Evolutionary conservation across 768 basidiomycete species (phyloP), one percentile per base, ranked within the genome.

Genomic region (Fomitopsis serialis): DNA sequence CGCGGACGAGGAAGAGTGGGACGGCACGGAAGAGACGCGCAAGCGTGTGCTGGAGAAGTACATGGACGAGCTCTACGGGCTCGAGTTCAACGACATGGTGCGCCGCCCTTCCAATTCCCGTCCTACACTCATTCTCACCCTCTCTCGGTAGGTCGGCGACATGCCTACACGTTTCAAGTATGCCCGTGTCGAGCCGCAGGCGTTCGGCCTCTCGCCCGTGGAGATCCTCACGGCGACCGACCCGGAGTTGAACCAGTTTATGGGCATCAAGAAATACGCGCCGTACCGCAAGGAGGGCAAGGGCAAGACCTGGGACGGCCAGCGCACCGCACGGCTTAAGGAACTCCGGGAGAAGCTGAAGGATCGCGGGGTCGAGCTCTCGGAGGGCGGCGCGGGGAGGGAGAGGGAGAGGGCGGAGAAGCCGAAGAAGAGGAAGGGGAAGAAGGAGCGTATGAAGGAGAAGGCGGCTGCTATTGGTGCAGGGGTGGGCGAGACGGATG

Each of bases 71-170:
- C 75, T 98, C 40, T 87, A 94, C 66, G 85, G 78, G 34, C 76
- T 98, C 17, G 96, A 98, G 56, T 96, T 98, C 73, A 98, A 98
- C 68, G 95, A 96, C 62, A 81, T 98, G 75, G 95, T 94, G 55
- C 62, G 85, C 75, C 42, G 29, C 29, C 29, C 11, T 42, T 48
- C 42, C 32, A n/a, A n/a, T n/a, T 52, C 42, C 50, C 24, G 19
- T 24, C 6, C 8, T 5, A 15, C n/a, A 25, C 50, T 50, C 47
- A 22, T 25, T 29, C 40, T 53, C 43, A 52, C 54, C 54, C 47
- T 54, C 32, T 9, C 19, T 48, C 15, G 58, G 22, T 63, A 95
- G 95, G 85, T 96, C 48, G 94, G 85, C 7, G 91, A 85, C 65
- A 72, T 94, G 63, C 87, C 93, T 2, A 98, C 94, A 0, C 87